A percentile compares a stretch with the other conserved stretches of the same genome.
phyloP scores from a whole-genome alignment of 2,329 filamentous ascomycete genomes.

The Exophiala xenobiotica region DNA sequence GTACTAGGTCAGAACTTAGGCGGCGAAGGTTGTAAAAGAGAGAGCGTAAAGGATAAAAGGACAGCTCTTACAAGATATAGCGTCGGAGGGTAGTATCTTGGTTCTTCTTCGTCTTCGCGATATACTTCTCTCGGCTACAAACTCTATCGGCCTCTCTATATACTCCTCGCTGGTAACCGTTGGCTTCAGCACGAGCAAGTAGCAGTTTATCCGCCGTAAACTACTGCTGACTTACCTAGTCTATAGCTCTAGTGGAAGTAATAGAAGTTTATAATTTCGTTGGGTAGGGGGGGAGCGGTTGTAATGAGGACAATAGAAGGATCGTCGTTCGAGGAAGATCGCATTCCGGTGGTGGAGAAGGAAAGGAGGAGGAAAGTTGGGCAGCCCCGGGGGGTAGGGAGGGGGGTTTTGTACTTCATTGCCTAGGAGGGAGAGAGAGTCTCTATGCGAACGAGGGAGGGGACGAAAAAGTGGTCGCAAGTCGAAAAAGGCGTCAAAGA shows the following conservation, averaged over 20 bases:
- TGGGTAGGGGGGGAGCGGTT: too few relatives aligned
- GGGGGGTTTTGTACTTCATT: not conserved
- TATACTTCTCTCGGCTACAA: conserved; percentile 6
- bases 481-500: not conserved
- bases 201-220: not conserved
- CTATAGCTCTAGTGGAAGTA: not conserved
- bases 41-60: not conserved
- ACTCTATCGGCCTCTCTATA: conserved; percentile 4
- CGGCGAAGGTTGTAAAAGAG: not conserved
- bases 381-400: not conserved
- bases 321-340: not conserved
- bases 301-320: too few relatives aligned
- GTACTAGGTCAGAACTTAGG: not conserved
- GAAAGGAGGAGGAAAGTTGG: not conserved
- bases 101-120: conserved; percentile 12
- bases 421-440: not conserved
- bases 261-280: not conserved
- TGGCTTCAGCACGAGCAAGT: not conserved
- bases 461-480: conserved; percentile 1
- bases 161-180: conserved; percentile 1
- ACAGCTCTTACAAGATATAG: conserved; percentile 11
- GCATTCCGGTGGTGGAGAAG: not conserved
- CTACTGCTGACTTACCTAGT: not conserved
- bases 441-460: not conserved
- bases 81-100: conserved; percentile 9